Conservation (phyloP, 345 rosid species). For the Syzygium oleosum region DNA sequence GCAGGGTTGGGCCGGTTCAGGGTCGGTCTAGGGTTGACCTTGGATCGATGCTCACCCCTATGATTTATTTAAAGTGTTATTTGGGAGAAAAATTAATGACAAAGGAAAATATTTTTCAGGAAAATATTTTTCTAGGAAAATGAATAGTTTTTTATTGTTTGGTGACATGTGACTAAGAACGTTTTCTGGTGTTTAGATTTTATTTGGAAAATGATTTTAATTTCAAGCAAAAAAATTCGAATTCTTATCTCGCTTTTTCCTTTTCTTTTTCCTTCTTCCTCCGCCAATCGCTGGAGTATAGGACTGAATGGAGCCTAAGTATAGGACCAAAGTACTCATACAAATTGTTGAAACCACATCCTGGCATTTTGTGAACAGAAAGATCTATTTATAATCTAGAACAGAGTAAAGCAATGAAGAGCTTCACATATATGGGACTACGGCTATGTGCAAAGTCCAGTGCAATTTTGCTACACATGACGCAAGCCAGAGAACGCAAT, state of each 20-base stretch:
- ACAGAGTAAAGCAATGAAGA: neutral
- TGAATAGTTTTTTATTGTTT: too few species aligned
- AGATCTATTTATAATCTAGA: neutral
- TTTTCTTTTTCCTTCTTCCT: too few species aligned
- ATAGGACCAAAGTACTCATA: neutral
- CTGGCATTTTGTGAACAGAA: neutral
- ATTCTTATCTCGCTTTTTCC: too few species aligned
- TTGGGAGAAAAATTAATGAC: neutral
- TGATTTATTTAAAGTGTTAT: neutral
- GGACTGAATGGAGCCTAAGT: neutral
- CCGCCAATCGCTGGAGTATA: too few species aligned
- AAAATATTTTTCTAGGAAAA: neutral
- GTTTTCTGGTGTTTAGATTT: too few species aligned
- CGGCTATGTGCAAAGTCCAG: neutral
- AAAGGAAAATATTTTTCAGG: too few species aligned
- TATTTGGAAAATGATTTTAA: too few species aligned
- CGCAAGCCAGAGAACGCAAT: neutral
- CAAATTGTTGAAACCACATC: neutral
- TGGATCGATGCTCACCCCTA: neutral
- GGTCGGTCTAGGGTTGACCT: too few species aligned
- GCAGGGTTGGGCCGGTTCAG: too few species aligned
- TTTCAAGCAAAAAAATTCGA: too few species aligned
- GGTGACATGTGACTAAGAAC: accelerated
- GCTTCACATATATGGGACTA: neutral
- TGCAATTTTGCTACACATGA: neutral